phyloP scores from a whole-genome alignment of 306 rosid genomes.

The Mimosa pudica region DNA sequence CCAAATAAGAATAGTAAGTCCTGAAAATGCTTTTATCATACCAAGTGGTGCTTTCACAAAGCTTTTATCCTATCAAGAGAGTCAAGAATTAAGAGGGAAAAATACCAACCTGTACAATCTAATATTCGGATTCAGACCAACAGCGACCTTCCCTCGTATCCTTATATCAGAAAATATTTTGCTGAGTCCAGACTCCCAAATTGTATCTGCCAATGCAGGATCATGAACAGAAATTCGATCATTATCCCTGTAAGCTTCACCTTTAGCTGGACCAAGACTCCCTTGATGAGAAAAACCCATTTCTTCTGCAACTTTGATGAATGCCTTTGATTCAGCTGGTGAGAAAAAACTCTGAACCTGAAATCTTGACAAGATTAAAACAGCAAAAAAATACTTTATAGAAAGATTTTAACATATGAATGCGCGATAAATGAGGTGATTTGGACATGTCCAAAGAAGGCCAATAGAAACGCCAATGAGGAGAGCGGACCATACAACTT shows the following conservation, averaged over 20 bases:
- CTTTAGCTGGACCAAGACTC: conserved; percentile 83
- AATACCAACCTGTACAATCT: conserved; percentile 78
- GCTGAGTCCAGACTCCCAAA: conserved; percentile 80
- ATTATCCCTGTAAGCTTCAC: conserved; percentile 91
- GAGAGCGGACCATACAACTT: too few relatives aligned
- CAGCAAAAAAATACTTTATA: conserved; percentile 22
- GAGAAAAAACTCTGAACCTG: conserved; percentile 77
- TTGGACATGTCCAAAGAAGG: too few relatives aligned
- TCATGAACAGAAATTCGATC: conserved; percentile 75
- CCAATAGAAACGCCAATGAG: too few relatives aligned
- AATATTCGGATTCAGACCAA: conserved; percentile 86
- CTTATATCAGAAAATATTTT: conserved; percentile 65
- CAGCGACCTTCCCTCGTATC: conserved; percentile 71
- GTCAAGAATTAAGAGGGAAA: neutral
- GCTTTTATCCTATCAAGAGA: neutral
- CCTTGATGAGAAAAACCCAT: conserved; percentile 86
- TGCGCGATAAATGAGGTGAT: neutral
- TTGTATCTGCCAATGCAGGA: conserved; percentile 63
- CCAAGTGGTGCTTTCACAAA: neutral
- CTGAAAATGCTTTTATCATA: neutral
- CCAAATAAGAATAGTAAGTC: conserved; percentile 4
- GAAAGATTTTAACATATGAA: neutral
- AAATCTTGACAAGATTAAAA: conserved; percentile 34
- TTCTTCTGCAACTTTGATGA: conserved; percentile 67
- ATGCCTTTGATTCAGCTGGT: conserved; percentile 73